Evolutionary conservation across 2,329 filamentous ascomycete genomes (phyloP), one percentile per base, ranked within the genome.

Genomic region (Leptographium wingfieldii): DNA sequence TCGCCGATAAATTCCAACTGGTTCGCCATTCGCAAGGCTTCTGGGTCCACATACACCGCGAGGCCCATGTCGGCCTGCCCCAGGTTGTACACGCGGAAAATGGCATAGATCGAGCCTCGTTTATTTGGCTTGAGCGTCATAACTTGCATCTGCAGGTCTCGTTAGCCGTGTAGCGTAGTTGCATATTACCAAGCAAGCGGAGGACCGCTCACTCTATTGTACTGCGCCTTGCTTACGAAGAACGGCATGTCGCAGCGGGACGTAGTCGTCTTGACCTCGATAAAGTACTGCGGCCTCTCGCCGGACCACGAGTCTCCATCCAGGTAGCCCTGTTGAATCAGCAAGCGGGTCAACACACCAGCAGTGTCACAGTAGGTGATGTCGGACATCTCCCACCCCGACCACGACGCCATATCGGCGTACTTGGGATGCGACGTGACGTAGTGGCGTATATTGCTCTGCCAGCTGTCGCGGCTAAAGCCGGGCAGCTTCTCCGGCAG

Each of bases 191-290:
- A 22, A 22, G 1, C 22, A 22, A 22, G 22, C 22, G 22, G 22
- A 22, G 22, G 22, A 22, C 22, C 22, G 22, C 71, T 65, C 65
- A 76, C 76, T 63, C 68, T 66, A 46, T 67, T 60, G 57, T 75
- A 77, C 64, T 81, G 77, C 1, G 64, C 62, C 35, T 73, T 70
- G 63, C 75, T 79, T 69, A 80, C 73, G 55, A 68, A 80, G 59
- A 81, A 80, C 0, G 73, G 70, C 6, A 70, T 73, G 2, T 70
- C 66, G 52, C 68, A 72, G 1, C 63, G 55, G 1, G 66, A 66
- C 0, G 72, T 22, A 22, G 77, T 80, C 1, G 76, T 72, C 64
- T 81, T 81, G 43, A 81, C 78, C 59, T 81, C 79, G 2, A 81
- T 73, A 27, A 72, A 74, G 63, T 78, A 81, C 38, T 69, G 63